phyloP scores from a whole-genome alignment of 2,329 filamentous ascomycete genomes.

The Saccharata proteae region DNA sequence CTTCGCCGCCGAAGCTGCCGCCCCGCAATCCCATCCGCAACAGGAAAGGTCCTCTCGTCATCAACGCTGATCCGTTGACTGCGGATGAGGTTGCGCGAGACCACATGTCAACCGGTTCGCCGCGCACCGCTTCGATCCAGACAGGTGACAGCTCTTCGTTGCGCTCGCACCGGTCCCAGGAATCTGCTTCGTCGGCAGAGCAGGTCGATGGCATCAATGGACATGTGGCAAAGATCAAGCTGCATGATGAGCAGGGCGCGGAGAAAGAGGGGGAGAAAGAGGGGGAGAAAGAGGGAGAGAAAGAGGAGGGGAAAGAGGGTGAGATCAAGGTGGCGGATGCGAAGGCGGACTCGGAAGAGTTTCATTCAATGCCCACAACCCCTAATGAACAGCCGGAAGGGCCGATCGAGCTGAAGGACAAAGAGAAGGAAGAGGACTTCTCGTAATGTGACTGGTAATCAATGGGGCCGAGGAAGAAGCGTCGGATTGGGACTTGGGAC shows the following conservation, averaged over 20 bases:
- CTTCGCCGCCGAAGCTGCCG: conserved; percentile 65
- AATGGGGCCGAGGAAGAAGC: too few relatives aligned
- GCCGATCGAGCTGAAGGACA: conserved; percentile 8
- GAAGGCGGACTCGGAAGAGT: conserved; percentile 23
- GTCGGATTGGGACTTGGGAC: conserved; percentile 5
- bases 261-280: conserved; percentile 11
- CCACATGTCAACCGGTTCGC: conserved; percentile 13
- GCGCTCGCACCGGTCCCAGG: conserved; percentile 17
- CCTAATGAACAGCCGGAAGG: conserved; percentile 14
- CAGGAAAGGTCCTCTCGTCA: conserved; percentile 20
- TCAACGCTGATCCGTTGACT: conserved; percentile 10
- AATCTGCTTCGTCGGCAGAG: too few relatives aligned
- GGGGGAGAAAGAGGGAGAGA: conserved; percentile 16
- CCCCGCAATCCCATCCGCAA: conserved; percentile 56
- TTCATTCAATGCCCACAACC: conserved; percentile 29
- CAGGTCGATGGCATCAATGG: too few relatives aligned
- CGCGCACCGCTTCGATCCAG: conserved; percentile 13
- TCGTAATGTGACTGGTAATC: conserved; percentile 1
- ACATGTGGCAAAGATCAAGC: too few relatives aligned
- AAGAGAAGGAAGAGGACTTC: not conserved
- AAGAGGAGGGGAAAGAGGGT: conserved; percentile 12
- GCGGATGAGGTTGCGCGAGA: too few relatives aligned
- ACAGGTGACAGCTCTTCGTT: conserved; percentile 18
- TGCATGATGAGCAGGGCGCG: conserved; percentile 14
- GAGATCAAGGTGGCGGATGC: conserved; percentile 3